phyloP scores from a whole-genome alignment of 1,139 yeast genomes.

The Wickerhamomyces sp. region DNA sequence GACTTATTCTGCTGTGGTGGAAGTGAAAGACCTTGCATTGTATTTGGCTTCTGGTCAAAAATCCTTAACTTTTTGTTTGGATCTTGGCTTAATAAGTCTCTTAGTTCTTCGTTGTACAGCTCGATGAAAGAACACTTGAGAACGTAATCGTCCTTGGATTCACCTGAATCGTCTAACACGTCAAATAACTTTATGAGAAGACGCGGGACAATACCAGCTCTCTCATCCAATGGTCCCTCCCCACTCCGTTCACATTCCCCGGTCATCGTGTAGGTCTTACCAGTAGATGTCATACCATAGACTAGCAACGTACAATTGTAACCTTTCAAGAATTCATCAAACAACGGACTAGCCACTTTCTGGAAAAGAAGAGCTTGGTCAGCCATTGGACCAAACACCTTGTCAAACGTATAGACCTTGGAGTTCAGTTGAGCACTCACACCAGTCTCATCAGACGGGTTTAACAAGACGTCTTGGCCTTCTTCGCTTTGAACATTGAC shows the following conservation, averaged over 20 bases:
- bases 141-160: slow-evolving; percentile 38
- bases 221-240: slow-evolving; percentile 55
- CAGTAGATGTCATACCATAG: slow-evolving; percentile 79
- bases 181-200: slow-evolving; percentile 51
- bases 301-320: slow-evolving; percentile 72
- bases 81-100: slow-evolving; percentile 50
- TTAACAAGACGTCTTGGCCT: slow-evolving; percentile 27
- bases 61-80: slow-evolving; percentile 41
- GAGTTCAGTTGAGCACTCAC: slow-evolving; percentile 28
- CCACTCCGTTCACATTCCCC: slow-evolving; percentile 44
- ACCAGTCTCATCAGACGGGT: slow-evolving; percentile 22
- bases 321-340: slow-evolving; percentile 62
- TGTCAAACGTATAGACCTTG: slow-evolving; percentile 60
- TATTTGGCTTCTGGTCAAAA: slow-evolving; percentile 38
- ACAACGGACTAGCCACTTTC: slow-evolving; percentile 60
- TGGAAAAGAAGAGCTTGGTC: slow-evolving; percentile 56
- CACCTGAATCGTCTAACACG: slow-evolving; percentile 28
- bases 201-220: slow-evolving; percentile 68
- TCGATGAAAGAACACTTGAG: slow-evolving; percentile 71
- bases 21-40: slow-evolving; percentile 2
- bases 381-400: slow-evolving; percentile 67
- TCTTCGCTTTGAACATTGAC: slow-evolving; percentile 51
- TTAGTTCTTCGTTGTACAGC: slow-evolving; percentile 66
- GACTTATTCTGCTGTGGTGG: slow-evolving; percentile 6
- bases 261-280: slow-evolving; percentile 78